phyloP scores from a whole-genome alignment of 495 filamentous ascomycete species.

The Aspergillus conjunctus region DNA sequence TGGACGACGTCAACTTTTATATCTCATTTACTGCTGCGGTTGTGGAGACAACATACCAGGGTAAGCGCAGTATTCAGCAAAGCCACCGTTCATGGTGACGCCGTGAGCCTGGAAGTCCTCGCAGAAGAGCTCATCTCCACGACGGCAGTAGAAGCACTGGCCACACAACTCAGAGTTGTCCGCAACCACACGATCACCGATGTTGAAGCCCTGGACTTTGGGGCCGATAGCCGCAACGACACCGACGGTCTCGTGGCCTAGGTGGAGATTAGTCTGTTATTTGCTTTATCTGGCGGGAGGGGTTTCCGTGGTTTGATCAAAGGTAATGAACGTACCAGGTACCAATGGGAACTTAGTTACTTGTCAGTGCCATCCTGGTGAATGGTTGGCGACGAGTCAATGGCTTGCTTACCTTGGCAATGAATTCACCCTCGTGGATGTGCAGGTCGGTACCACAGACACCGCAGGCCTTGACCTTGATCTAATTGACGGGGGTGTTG shows the following conservation, averaged over 20 bases:
- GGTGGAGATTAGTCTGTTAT: slow-evolving; percentile 1
- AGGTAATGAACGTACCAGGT: slow-evolving; percentile 36
- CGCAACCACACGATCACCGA: slow-evolving; percentile 66
- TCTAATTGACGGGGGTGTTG: slow-evolving; percentile 22
- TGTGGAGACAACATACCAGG: slow-evolving; percentile 28
- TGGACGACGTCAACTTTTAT: slow-evolving; percentile 10
- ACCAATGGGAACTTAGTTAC: slow-evolving; percentile 55
- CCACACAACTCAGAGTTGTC: slow-evolving; percentile 64
- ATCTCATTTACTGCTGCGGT: slow-evolving; percentile 26
- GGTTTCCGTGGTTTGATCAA: background rate
- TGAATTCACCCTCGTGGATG: slow-evolving; percentile 67
- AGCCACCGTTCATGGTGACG: slow-evolving; percentile 66
- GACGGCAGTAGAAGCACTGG: slow-evolving; percentile 73
- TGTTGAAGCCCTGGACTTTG: slow-evolving; percentile 61
- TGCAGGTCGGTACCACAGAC: slow-evolving; percentile 69
- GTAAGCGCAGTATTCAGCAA: slow-evolving; percentile 66
- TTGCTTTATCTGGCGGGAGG: background rate
- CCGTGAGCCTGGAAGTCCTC: slow-evolving; percentile 70
- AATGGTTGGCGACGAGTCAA: background rate
- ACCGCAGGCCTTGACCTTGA: slow-evolving; percentile 65
- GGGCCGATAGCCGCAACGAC: slow-evolving; percentile 56
- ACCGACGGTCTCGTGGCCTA: slow-evolving; percentile 52
- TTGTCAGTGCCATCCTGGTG: background rate
- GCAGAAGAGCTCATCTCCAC: slow-evolving; percentile 67
- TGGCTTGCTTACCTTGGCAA: slow-evolving; percentile 52